Base-by-base conservation (phyloP, 352 stramenopile genomes). In the Phytophthora parvispora region DNA sequence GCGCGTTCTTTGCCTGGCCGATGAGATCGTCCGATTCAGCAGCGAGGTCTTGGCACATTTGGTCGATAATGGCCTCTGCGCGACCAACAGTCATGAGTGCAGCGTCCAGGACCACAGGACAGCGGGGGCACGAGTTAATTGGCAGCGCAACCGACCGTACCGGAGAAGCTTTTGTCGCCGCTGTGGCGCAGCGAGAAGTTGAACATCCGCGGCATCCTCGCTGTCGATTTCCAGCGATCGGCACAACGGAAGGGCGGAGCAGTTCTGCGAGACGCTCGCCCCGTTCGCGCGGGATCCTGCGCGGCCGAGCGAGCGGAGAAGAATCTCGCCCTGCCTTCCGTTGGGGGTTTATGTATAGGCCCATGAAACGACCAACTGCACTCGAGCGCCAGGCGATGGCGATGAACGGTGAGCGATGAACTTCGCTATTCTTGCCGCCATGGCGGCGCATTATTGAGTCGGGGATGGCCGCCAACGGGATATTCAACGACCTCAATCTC, bases 401-500 rank as follows among this genome's bases (percentile, higher is more conserved):
- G 31, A n/a, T n/a, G n/a, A n/a, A n/a, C n/a, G n/a, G n/a, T n/a
- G n/a, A n/a, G n/a, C n/a, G n/a, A n/a, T n/a, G n/a, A n/a, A 12
- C 12, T 42, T 12, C 34, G 9, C 38, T 47, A 47, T 47, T 47
- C 38, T n/a, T 47, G 18, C 38, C 4, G 38, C 16, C 51, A 58
- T 58, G 51, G 54, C 31, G 59, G 36, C 40, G 27, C 10, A 47
- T 55, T 65, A 13, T 60, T 29, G 16, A 47, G 6, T 64, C 29
- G 28, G 40, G 22, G 43, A 80, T 86, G 78, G 72, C 71, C 31
- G 75, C 40, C 25, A 87, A 83, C 48, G 72, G 86, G 65, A 86
- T 93, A 67, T 92, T 93, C 78, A 82, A 90, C 69, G 85, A 93
- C 67, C 69, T 93, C 31, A 84, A 81, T 69, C 80, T 93, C 51